Base-by-base conservation (phyloP, 129 eudicot species). In the Tagetes erecta region DNA sequence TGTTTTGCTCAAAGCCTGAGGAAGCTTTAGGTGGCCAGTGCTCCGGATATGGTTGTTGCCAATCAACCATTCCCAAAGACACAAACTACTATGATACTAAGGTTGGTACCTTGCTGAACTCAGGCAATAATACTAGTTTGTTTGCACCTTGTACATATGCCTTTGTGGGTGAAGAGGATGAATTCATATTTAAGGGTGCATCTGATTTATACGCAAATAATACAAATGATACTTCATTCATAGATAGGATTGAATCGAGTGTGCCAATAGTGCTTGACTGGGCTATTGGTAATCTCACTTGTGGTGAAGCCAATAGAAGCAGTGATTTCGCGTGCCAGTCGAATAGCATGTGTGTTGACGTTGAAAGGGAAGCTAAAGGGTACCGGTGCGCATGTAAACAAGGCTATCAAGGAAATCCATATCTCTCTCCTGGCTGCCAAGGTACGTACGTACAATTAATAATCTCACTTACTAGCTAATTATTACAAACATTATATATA, bases 31-130 rank as follows among this genome's bases (percentile, higher is more conserved):
- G 55, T 2, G 79, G 78, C 3, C 58, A 73, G 7, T 85, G 89
- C 78, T 57, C 79, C 0, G 89, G 86, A 1, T 56, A 58, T 59
- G 89, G 86, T 42, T 85, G 89, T 34, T 81, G 86, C 56, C 86
- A 85, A 59, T 78, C 76, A 1, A 11, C 74, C 8, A 80, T 80
- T 0, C 85, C 87, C 14, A 80, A 67, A 13, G 87, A 84, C 14
- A 5, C 77, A 13, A 65, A 77, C 58, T 8, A 11, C 0, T 77
- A 7, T 8, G 0, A 0, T 0, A 8, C 55, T 41, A 0, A 38
- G 2, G 3, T 13, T 35, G 2, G 8, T 0, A 53, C 49, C 6
- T 12, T 71, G 0, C 46, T 9, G 0, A 55, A 30, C 6, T 69
- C 71, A 6, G 8, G 4, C 2, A 3, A 55, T 0, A 5, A 56